A percentile compares a stretch with the other conserved stretches of the same genome.
Conservation (phyloP, 257 asterid genomes). For the Solanum acaule region DNA sequence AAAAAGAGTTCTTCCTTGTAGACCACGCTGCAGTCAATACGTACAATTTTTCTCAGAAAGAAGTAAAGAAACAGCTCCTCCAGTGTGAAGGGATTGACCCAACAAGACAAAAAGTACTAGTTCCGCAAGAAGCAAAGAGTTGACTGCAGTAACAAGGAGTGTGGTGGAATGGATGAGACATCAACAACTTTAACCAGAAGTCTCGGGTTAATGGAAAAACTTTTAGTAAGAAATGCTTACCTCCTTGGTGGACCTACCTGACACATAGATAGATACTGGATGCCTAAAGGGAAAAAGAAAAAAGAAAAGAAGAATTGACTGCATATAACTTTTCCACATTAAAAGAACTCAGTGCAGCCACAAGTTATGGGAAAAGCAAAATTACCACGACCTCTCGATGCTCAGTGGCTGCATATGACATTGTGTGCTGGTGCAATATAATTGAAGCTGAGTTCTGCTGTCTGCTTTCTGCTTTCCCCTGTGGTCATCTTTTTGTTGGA, state of each 20-base stretch:
- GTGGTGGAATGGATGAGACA: not conserved
- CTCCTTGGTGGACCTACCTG: not conserved
- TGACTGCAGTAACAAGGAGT: not conserved
- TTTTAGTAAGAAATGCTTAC: not conserved
- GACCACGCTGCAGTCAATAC: not conserved
- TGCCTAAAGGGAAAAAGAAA: not conserved
- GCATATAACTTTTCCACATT: not conserved
- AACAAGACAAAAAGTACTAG: not conserved
- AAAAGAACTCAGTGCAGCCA: not conserved
- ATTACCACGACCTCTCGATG: not conserved
- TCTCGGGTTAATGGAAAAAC: not conserved
- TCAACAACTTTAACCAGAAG: not conserved
- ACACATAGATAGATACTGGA: not conserved
- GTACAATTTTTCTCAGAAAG: not conserved
- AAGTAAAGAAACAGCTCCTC: not conserved
- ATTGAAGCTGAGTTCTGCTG: not conserved
- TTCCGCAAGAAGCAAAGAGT: not conserved
- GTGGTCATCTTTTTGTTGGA: not conserved
- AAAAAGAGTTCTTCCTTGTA: not conserved
- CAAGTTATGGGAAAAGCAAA: not conserved
- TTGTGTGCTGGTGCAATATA: slow-evolving; percentile 1
- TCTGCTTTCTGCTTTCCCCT: slow-evolving; percentile 1
- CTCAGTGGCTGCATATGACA: not conserved
- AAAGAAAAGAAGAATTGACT: not conserved
- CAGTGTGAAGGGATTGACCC: not conserved